Base-by-base conservation (phyloP, 192 early-diverging fungal genomes). In the Backusella tarrabulga region DNA sequence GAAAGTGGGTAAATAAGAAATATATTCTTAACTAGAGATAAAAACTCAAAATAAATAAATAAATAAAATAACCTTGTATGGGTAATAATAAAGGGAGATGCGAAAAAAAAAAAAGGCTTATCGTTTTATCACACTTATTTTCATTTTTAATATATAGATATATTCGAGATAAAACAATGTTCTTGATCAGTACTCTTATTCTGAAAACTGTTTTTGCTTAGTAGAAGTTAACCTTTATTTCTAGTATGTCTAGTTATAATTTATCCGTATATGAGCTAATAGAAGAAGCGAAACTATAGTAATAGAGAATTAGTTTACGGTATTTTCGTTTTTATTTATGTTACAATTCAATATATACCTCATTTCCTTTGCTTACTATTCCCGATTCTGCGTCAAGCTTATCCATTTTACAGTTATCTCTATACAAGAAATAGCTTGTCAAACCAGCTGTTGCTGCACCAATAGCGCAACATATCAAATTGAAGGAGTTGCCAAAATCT, bases 401-500 rank as follows among this genome's bases (percentile, higher is more conserved):
- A 52, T 52, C 46, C 46, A 52, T 52, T 52, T 52, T 52, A 52
- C 46, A 52, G 19, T 52, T 52, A 52, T 69, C 60, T 36, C 70
- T 46, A 38, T 67, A 78, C 23, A 78, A 60, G 21, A 78, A 67
- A 40, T 72, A 78, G 17, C 77, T 69, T 12, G 77, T 78, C 19
- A 78, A 44, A 8, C 52, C 71, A 23, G 70, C 50, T 4, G 54
- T 4, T 34, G 56, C 11, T 23, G 40, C 38, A n/a, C 70, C 77
- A 12, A 73, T 0, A 2, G 67, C 69, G 7, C 71, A 50, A 40
- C 50, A 66, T 26, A 38, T 23, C 7, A 78, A 38, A 67, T 72
- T 72, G 63, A 78, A 78, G 1, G 40, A 42, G 23, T 78, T 78
- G 34, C 77, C 77, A 78, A 78, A 78, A 68, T 78, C 77, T 78